Percentiles rank a stretch among this genome's conserved stretches.
Conservation (phyloP, 257 asterid species). For the Solanum chiquidenum region DNA sequence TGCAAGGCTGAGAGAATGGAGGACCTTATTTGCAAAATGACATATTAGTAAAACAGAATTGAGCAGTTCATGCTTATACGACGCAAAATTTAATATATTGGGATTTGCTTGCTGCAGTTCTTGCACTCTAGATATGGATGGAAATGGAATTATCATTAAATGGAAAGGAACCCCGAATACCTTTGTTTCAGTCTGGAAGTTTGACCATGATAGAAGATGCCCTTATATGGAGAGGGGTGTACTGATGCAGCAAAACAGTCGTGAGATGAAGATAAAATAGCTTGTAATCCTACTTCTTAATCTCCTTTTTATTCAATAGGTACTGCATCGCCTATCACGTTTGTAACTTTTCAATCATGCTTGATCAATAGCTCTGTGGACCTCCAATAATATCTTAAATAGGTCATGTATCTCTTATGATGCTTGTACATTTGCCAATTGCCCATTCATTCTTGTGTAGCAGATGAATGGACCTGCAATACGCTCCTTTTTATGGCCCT, state of each 20-base stretch:
- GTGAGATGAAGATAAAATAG: background rate
- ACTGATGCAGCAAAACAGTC: background rate
- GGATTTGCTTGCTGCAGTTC: background rate
- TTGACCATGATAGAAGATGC: background rate
- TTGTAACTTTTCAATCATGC: background rate
- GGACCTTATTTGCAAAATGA: background rate
- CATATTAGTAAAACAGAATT: background rate
- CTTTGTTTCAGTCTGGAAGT: background rate
- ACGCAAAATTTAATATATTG: background rate
- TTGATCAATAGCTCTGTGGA: background rate
- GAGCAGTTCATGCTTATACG: background rate
- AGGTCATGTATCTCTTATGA: background rate
- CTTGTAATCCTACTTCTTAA: background rate
- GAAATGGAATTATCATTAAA: conserved; percentile 22
- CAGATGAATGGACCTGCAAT: background rate
- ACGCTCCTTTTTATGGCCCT: background rate
- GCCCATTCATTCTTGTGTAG: background rate
- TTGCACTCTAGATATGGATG: conserved; percentile 16
- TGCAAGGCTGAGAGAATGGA: background rate
- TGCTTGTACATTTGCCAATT: background rate
- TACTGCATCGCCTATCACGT: background rate
- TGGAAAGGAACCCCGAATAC: conserved; percentile 29
- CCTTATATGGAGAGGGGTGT: background rate
- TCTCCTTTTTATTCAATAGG: background rate
- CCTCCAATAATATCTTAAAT: background rate